phyloP scores from a whole-genome alignment of 1,284 basidiomycete species.

The Caloboletus firmus region DNA sequence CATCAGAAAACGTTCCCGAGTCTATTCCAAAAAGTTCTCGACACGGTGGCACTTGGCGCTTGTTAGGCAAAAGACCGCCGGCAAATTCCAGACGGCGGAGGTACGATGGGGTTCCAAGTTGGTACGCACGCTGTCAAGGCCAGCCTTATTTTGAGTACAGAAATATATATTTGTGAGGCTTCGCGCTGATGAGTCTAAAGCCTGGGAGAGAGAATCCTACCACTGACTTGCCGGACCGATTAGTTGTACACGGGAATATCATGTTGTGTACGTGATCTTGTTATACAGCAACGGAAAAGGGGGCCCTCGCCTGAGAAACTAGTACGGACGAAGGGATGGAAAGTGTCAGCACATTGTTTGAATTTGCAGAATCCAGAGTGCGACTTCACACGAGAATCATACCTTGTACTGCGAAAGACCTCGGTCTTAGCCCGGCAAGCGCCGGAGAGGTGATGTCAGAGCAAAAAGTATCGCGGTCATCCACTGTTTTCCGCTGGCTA shows the following conservation, averaged over 20 bases:
- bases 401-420: slow-evolving; percentile 21
- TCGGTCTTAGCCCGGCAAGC: slow-evolving; percentile 20
- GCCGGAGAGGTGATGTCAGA: slow-evolving; percentile 19
- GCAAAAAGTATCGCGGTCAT: slow-evolving; percentile 19
- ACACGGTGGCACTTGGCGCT: slow-evolving; percentile 7
- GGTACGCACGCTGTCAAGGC: slow-evolving; percentile 27
- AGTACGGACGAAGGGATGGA: neutral
- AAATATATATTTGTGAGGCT: slow-evolving; percentile 10
- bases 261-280: slow-evolving; percentile 30
- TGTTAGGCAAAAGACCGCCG: slow-evolving; percentile 7
- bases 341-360: slow-evolving; percentile 13
- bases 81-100: slow-evolving; percentile 19
- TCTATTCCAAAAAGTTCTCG: slow-evolving; percentile 14
- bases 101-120: slow-evolving; percentile 8
- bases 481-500: slow-evolving; percentile 6
- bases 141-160: slow-evolving; percentile 9
- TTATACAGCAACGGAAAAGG: slow-evolving; percentile 17
- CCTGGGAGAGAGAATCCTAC: slow-evolving; percentile 24
- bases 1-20: slow-evolving; percentile 9
- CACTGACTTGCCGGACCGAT: slow-evolving; percentile 11
- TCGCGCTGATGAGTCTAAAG: slow-evolving; percentile 20
- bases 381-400: slow-evolving; percentile 17
- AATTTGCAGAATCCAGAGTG: slow-evolving; percentile 4
- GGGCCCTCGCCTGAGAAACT: slow-evolving; percentile 28
- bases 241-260: slow-evolving; percentile 11